phyloP scores from a whole-genome alignment of 1,139 yeast genomes.

The Debaryomyces udenii region DNA sequence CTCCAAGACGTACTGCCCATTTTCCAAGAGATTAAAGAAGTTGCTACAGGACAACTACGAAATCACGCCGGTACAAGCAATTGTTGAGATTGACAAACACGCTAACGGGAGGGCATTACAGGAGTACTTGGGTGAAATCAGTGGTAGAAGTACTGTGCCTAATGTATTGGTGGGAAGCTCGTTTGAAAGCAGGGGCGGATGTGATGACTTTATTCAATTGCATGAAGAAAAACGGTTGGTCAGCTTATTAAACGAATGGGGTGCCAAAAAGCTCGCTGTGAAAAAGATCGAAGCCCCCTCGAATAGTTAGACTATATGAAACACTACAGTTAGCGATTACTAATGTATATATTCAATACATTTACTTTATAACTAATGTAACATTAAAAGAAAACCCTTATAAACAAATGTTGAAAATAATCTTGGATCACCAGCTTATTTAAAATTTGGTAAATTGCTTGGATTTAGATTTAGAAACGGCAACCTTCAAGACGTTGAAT shows the following conservation, averaged over 20 bases:
- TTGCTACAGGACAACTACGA: conserved; percentile 65
- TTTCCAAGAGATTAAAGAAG: conserved; percentile 68
- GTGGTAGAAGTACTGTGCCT: conserved; percentile 74
- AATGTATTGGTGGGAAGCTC: conserved; percentile 64
- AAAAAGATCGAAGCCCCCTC: conserved; percentile 59
- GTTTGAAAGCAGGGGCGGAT: conserved; percentile 66
- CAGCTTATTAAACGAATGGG: conserved; percentile 60
- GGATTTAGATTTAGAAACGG: conserved; percentile 85
- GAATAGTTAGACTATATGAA: conserved; percentile 24
- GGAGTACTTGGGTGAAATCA: conserved; percentile 53
- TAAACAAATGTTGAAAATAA: conserved; percentile 9
- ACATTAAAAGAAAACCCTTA: conserved; percentile 23
- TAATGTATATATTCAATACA: conserved; percentile 10
- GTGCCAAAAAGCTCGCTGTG: conserved; percentile 57
- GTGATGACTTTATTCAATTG: conserved; percentile 72
- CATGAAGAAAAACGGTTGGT: conserved; percentile 60
- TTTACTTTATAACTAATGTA: conserved; percentile 23
- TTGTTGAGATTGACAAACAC: conserved; percentile 85
- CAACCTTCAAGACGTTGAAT: conserved; percentile 98
- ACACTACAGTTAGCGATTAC: conserved; percentile 3
- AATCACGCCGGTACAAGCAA: conserved; percentile 68
- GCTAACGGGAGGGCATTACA: conserved; percentile 66
- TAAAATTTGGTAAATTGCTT: conserved; percentile 97
- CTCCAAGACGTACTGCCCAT: conserved; percentile 76
- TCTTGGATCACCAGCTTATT: conserved; percentile 25